Evolutionary conservation across 768 basidiomycete species (phyloP), one percentile per base, ranked within the genome.

Genomic region (Goffeauzyma gilvescens): DNA sequence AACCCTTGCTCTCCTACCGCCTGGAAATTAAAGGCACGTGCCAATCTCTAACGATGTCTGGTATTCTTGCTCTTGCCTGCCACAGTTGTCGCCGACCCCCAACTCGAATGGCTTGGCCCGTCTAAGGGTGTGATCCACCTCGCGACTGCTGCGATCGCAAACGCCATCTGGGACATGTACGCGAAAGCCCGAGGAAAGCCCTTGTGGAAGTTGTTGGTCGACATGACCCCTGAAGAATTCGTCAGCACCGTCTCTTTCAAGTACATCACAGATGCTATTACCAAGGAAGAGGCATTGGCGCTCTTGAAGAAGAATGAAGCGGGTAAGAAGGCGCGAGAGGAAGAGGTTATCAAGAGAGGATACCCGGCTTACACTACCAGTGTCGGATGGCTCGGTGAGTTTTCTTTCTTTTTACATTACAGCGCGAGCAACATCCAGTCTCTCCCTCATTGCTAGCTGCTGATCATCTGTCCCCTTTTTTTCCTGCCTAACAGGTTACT

Each of bases 111-210:
- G 89, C 78, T 87, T 54, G 86, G 85, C 5, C 86, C 87, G 0
- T 87, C 90, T 60, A 90, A 90, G 63, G 89, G 89, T 39, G 84
- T 95, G 2, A 87, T 95, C 41, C 81, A 85, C 58, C 76, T 90
- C 39, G 84, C 86, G 2, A 72, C 81, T 0, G 83, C 74, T 5
- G 83, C 84, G 1, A 84, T 95, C 6, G 75, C 83, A 60, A 93
- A 93, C 50, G 89, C 87, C 0, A 55, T 90, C 2, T 95, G 89
- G 89, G 89, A 93, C 55, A 76, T 90, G 52, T 55, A 48, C 13
- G 62, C 59, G 27, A 62, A 60, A 33, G 24, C 36, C 69, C 77
- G 21, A 66, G 78, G 50, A 68, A 90, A 90, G 64, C 89, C 89
- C 5, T 65, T 93, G 3, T 95, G 89, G 89, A 89, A 93, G 60